phyloP scores from a whole-genome alignment of 345 rosid genomes.

The Syzygium jambos region DNA sequence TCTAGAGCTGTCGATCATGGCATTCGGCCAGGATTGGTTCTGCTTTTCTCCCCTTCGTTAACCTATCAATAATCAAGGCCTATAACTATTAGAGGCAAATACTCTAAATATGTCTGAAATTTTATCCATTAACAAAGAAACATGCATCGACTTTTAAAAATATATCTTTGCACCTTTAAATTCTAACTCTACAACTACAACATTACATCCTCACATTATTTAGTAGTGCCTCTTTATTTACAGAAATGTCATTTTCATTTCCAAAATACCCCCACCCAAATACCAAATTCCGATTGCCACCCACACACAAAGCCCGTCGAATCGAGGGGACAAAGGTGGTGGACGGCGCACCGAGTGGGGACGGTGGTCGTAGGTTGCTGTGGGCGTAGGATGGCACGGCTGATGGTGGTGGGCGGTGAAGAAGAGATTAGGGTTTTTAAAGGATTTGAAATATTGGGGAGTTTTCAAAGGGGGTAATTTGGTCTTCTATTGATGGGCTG shows the following conservation, averaged over 20 bases:
- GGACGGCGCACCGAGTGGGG: background rate
- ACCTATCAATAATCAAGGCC: background rate
- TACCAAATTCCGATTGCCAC: background rate
- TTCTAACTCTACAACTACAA: background rate
- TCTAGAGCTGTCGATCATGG: too few species aligned
- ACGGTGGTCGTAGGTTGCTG: background rate
- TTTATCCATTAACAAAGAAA: background rate
- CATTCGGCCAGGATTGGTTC: too few species aligned
- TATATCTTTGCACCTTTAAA: background rate
- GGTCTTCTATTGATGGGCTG: background rate
- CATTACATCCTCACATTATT: background rate
- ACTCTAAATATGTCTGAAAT: background rate
- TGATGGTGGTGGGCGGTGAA: background rate
- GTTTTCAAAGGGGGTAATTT: background rate
- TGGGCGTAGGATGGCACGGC: background rate
- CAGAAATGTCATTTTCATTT: background rate
- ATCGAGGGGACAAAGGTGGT: background rate
- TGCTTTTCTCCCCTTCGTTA: too few species aligned
- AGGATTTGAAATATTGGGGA: background rate
- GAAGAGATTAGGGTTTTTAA: background rate
- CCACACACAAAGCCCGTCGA: background rate
- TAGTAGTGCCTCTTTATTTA: background rate
- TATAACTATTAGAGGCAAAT: background rate
- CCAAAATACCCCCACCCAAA: background rate
- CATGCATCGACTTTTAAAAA: background rate